A percentile compares a stretch with the other conserved stretches of the same genome.
phyloP scores from a whole-genome alignment of 331 rosid species.

The Malus hybrid region DNA sequence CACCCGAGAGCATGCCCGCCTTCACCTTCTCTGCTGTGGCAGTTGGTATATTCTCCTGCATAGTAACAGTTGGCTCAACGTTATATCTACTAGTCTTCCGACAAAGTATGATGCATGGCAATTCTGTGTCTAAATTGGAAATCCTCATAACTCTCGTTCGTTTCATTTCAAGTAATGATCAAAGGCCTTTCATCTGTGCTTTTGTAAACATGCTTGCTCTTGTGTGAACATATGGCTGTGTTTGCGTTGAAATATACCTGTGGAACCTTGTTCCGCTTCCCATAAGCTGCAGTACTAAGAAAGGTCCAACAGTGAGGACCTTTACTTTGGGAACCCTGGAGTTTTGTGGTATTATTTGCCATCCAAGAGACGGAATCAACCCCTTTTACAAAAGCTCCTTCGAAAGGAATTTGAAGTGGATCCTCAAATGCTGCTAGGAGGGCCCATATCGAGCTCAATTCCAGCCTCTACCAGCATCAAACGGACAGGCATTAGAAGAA shows the following conservation, averaged over 20 bases:
- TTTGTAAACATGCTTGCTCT: neutral
- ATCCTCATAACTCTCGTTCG: neutral
- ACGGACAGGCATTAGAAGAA: conserved; percentile 4
- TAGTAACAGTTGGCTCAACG: neutral
- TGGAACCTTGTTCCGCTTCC: conserved; percentile 84
- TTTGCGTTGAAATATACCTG: conserved; percentile 49
- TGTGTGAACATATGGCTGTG: neutral
- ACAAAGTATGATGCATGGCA: neutral
- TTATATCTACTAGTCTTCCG: neutral
- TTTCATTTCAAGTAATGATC: neutral
- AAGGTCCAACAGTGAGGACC: conserved; percentile 93
- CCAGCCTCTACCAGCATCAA: conserved; percentile 58
- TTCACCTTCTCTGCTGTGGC: conserved; percentile 63
- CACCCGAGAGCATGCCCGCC: conserved; percentile 71
- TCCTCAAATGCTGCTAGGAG: conserved; percentile 90
- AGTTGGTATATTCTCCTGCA: conserved; percentile 77
- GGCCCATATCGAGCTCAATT: conserved; percentile 94
- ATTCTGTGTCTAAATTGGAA: neutral
- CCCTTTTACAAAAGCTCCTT: conserved; percentile 95
- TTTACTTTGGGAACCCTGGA: conserved; percentile 34
- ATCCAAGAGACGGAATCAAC: conserved; percentile 87
- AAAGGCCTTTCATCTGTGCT: neutral
- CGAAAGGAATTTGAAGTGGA: conserved; percentile 79
- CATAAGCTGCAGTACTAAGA: conserved; percentile 77
- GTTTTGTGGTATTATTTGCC: conserved; percentile 79